These are phyloP conservation scores for Oidiodendron maius DNA, from an alignment of 495 filamentous ascomycete genomes.

Conservation along the genomic window DNA sequence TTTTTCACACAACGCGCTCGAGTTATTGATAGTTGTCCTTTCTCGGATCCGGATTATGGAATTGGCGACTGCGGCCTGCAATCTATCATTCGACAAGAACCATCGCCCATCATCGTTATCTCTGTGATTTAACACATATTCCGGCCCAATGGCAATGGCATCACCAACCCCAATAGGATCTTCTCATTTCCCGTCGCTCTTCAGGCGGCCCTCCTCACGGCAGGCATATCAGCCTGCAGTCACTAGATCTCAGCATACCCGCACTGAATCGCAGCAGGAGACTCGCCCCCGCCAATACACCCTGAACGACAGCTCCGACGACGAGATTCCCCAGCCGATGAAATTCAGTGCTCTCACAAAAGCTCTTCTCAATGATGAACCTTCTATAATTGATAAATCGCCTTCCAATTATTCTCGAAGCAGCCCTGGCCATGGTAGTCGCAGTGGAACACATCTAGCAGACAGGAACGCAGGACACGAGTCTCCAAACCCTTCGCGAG, in stretches of 20 bases:
- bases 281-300: constrained; percentile 17
- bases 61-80: constrained; percentile 12
- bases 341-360: constrained; percentile 77
- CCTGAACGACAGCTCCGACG: constrained; percentile 65
- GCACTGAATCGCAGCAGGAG: constrained; percentile 3
- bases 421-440: constrained; percentile 5
- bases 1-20: constrained; percentile 16
- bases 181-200: constrained; percentile 21
- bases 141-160: constrained; percentile 18
- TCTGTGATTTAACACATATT: background rate
- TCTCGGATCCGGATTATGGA: constrained; percentile 16
- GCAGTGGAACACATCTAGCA: constrained; percentile 2
- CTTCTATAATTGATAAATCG: constrained; percentile 37
- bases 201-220: constrained; percentile 17
- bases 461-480: constrained; percentile 4
- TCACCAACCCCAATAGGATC: constrained; percentile 25
- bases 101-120: constrained; percentile 2
- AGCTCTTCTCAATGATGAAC: constrained; percentile 63
- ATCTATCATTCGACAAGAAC: constrained; percentile 1
- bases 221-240: constrained; percentile 14
- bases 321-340: constrained; percentile 63
- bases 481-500: background rate
- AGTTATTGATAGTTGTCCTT: constrained; percentile 4
- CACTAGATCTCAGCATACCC: constrained; percentile 8
- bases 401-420: constrained; percentile 1